Conservation (phyloP, 164 flowering plant genomes). For the Magnolia officinalis region DNA sequence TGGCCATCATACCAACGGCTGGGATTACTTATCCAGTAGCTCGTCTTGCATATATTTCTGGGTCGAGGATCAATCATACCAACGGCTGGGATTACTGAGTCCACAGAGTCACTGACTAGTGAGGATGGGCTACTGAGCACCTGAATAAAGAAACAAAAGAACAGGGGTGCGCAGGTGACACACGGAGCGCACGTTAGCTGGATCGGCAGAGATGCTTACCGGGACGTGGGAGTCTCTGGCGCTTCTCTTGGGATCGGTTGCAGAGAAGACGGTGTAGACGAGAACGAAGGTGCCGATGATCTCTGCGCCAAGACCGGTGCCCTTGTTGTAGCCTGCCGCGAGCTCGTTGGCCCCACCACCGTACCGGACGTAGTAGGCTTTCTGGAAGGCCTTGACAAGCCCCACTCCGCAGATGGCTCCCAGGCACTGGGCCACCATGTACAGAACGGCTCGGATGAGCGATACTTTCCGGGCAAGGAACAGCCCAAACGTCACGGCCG, state of each 20-base stretch:
- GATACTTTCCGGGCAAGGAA: constrained; percentile 84
- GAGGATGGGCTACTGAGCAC: too few species aligned
- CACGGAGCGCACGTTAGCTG: too few species aligned
- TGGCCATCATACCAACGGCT: too few species aligned
- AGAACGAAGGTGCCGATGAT: constrained; percentile 94
- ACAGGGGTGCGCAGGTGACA: too few species aligned
- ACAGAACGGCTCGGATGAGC: constrained; percentile 55
- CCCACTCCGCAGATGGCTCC: constrained; percentile 90
- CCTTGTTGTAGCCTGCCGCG: constrained; percentile 58
- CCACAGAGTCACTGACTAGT: too few species aligned
- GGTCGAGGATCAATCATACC: too few species aligned
- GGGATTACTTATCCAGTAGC: too few species aligned
- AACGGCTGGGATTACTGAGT: too few species aligned
- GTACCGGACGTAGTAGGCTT: constrained; percentile 43
- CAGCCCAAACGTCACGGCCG: constrained; percentile 86
- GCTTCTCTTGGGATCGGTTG: constrained; percentile 90
- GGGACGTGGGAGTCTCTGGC: constrained; percentile 96
- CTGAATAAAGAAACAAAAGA: too few species aligned
- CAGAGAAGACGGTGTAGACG: constrained; percentile 95
- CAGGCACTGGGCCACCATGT: constrained; percentile 88
- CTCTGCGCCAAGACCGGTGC: constrained; percentile 76
- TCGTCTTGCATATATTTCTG: too few species aligned
- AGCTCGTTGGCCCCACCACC: constrained; percentile 79
- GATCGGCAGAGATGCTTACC: constrained; percentile 34
- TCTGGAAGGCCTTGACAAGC: constrained; percentile 78